Percentiles rank a stretch among this genome's conserved stretches.
Evolutionary conservation across 1,139 yeast species (phyloP).

Genomic region (Hanseniaspora gamundiae): DNA sequence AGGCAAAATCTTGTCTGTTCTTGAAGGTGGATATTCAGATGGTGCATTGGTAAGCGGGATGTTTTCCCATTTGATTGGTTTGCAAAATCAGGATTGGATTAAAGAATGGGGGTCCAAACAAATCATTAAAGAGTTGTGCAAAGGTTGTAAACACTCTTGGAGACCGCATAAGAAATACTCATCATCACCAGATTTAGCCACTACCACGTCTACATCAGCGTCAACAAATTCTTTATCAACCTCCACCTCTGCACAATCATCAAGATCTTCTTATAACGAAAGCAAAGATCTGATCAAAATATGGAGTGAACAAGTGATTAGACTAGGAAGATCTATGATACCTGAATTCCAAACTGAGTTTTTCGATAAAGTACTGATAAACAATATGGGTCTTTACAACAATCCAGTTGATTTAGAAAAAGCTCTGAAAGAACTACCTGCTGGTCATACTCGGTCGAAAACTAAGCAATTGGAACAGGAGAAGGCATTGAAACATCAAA

Average conservation of each 20-base stretch:
- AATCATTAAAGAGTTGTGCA: constrained; percentile 52
- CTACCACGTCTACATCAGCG: too few species aligned
- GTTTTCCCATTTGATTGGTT: constrained; percentile 64
- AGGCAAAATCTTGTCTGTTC: constrained; percentile 55
- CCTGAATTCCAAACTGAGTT: constrained; percentile 31
- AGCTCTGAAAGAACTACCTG: background rate
- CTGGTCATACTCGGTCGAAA: background rate
- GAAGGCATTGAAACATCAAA: constrained; percentile 4
- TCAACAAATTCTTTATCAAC: too few species aligned
- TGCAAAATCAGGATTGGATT: constrained; percentile 48
- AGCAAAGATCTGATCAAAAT: constrained; percentile 33
- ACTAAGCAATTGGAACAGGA: constrained; percentile 7
- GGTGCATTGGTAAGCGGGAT: constrained; percentile 75
- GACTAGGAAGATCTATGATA: constrained; percentile 57
- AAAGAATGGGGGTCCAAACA: constrained; percentile 50
- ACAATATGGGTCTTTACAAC: constrained; percentile 1
- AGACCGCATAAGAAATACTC: constrained; percentile 38
- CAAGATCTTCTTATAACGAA: constrained; percentile 14
- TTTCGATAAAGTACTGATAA: constrained; percentile 11
- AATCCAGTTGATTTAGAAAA: background rate
- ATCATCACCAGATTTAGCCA: constrained; percentile 9
- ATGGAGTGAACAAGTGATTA: constrained; percentile 62
- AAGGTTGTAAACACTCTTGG: constrained; percentile 65
- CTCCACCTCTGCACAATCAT: too few species aligned
- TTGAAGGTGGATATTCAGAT: constrained; percentile 85